Percentiles rank a stretch among this genome's conserved stretches.
Conservation (phyloP, 2,329 filamentous ascomycete genomes). For the Zymoseptoria crescenta region DNA sequence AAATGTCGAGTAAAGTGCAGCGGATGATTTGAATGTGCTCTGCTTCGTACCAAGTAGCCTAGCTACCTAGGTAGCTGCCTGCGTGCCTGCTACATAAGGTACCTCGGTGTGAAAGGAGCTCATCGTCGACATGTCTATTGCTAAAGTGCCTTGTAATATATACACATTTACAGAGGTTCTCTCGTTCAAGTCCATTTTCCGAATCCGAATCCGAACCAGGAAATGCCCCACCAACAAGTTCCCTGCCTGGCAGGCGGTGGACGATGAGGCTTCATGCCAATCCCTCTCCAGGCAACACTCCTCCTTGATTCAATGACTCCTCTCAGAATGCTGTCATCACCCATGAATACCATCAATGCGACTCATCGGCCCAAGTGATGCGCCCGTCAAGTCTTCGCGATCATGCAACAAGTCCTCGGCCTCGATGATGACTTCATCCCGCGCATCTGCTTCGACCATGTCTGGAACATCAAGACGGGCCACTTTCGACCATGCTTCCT, state of each 20-base stretch:
- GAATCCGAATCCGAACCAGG: too few relatives aligned
- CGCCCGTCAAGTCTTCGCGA: neutral
- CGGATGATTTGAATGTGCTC: too few relatives aligned
- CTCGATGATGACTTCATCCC: neutral
- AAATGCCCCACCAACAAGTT: too few relatives aligned
- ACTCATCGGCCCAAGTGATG: neutral
- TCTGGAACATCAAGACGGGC: slow-evolving; percentile 31
- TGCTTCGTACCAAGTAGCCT: too few relatives aligned
- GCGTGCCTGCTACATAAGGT: too few relatives aligned
- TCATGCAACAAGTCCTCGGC: neutral
- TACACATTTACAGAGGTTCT: too few relatives aligned
- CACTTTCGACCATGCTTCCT: slow-evolving; percentile 36
- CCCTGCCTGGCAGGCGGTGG: neutral
- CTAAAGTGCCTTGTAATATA: too few relatives aligned
- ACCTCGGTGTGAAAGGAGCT: too few relatives aligned
- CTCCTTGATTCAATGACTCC: neutral
- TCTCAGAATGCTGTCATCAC: neutral
- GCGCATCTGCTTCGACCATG: slow-evolving; percentile 18
- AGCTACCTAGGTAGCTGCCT: too few relatives aligned
- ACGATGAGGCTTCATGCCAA: neutral
- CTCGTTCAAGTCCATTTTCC: too few relatives aligned
- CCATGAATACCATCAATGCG: neutral
- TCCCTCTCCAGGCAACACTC: neutral
- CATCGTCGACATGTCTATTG: too few relatives aligned
- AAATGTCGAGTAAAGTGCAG: too few relatives aligned